Evolutionary conservation across 2,329 filamentous ascomycete species (phyloP).

Genomic region (Trichoderma citrinoviride): DNA sequence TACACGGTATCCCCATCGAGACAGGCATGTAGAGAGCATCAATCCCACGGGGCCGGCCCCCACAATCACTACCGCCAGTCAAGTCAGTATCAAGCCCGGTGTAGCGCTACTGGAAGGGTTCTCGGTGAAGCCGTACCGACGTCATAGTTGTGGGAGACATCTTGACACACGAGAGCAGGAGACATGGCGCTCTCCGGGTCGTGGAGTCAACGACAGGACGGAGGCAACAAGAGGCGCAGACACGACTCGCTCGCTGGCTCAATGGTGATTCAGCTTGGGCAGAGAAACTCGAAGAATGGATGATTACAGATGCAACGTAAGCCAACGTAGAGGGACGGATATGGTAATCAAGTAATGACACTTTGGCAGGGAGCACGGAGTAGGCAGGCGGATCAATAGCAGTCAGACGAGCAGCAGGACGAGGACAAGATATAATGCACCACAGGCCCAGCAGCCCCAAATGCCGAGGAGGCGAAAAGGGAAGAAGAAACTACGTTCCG

Average conservation of each 20-base stretch:
- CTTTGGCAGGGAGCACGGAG: not conserved
- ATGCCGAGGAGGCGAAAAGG: not conserved
- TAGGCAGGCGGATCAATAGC: not conserved
- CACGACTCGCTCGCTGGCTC: not conserved
- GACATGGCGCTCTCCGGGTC: constrained; percentile 5
- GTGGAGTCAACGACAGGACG: not conserved
- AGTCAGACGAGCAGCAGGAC: not conserved
- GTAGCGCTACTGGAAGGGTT: not conserved
- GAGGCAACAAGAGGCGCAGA: not conserved
- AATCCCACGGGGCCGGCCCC: constrained; percentile 88
- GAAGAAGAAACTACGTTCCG: not conserved
- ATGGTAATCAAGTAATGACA: not conserved
- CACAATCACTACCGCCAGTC: constrained; percentile 63
- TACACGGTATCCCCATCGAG: constrained; percentile 90
- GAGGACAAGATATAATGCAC: not conserved
- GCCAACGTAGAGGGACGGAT: not conserved
- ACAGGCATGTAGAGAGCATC: constrained; percentile 81
- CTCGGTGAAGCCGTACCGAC: constrained; percentile 8
- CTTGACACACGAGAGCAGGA: constrained; percentile 1
- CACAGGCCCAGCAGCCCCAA: not conserved
- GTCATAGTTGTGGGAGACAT: constrained; percentile 16
- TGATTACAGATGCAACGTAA: not conserved
- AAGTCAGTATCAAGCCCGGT: not conserved
- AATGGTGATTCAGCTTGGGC: not conserved
- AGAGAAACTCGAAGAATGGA: not conserved